Evolutionary conservation across 768 basidiomycete genomes (phyloP).

Genomic region (Rhodotorula toruloides): DNA sequence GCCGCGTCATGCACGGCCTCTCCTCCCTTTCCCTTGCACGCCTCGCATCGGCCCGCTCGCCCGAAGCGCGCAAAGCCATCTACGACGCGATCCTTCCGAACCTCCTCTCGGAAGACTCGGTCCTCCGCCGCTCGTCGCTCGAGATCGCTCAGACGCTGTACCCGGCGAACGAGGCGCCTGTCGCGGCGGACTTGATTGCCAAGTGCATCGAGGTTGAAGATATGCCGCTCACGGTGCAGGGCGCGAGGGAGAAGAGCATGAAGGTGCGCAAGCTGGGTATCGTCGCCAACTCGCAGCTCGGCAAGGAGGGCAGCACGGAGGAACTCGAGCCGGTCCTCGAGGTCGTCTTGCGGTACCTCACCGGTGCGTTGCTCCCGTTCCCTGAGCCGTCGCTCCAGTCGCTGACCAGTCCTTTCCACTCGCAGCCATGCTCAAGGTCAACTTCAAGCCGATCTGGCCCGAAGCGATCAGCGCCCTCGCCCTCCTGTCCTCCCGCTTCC

Average conservation of each 20-base stretch:
- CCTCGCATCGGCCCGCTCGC: slow-evolving; percentile 19
- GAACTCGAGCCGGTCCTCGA: slow-evolving; percentile 58
- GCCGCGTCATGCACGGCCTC: slow-evolving; percentile 35
- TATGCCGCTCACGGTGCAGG: slow-evolving; percentile 67
- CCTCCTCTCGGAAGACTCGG: slow-evolving; percentile 67
- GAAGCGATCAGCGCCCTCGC: slow-evolving; percentile 55
- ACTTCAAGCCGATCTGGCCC: slow-evolving; percentile 82
- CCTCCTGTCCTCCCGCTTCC: slow-evolving; percentile 25
- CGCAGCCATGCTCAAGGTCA: slow-evolving; percentile 84
- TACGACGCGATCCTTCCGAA: slow-evolving; percentile 56
- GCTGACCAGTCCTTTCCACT: background rate
- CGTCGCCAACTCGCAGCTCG: slow-evolving; percentile 48
- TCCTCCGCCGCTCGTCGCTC: slow-evolving; percentile 61
- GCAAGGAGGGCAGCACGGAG: slow-evolving; percentile 49
- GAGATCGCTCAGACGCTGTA: slow-evolving; percentile 52
- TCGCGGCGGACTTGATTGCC: slow-evolving; percentile 49
- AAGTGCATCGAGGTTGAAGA: slow-evolving; percentile 72
- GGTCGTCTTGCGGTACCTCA: slow-evolving; percentile 65
- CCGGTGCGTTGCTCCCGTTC: slow-evolving; percentile 52
- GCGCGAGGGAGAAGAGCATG: slow-evolving; percentile 77
- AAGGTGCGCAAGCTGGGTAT: slow-evolving; percentile 65
- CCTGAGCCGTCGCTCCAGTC: too few species aligned
- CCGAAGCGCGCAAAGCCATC: slow-evolving; percentile 46
- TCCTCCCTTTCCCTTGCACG: slow-evolving; percentile 25
- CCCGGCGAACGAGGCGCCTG: slow-evolving; percentile 53